Conservation (phyloP, 75 land plant species). For the Isoetes taiwanensis region DNA sequence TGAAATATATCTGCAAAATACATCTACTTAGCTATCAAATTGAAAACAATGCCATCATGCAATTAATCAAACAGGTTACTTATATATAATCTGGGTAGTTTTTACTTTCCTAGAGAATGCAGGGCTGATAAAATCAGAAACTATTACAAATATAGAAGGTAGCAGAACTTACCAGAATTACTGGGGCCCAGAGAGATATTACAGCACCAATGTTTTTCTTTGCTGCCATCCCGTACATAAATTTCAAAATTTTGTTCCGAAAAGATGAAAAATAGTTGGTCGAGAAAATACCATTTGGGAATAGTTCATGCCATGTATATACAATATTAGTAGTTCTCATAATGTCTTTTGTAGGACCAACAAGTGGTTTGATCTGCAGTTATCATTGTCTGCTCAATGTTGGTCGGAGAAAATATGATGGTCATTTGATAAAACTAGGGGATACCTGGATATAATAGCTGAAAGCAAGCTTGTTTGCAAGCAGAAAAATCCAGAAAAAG, state of each 20-base stretch:
- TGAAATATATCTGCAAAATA: slow-evolving; percentile 82
- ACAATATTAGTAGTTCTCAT: slow-evolving; percentile 14
- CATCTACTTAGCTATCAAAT: no score
- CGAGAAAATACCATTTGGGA: slow-evolving; percentile 47
- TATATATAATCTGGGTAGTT: no score
- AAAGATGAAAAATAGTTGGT: not conserved
- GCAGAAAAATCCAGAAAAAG: slow-evolving; percentile 47
- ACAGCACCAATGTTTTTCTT: slow-evolving; percentile 56
- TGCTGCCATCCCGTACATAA: slow-evolving; percentile 36
- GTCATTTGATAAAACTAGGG: no score
- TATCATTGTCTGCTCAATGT: no score
- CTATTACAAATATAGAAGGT: no score
- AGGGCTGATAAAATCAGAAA: no score
- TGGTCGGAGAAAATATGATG: no score
- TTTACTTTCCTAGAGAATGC: not conserved
- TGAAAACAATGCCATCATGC: no score
- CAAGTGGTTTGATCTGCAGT: slow-evolving; percentile 47
- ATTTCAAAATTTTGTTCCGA: no score
- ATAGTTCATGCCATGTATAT: slow-evolving; percentile 51
- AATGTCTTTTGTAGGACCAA: slow-evolving; percentile 35
- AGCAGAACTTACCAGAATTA: slow-evolving; percentile 77
- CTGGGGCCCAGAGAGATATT: slow-evolving; percentile 68
- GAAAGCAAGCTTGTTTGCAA: slow-evolving; percentile 49
- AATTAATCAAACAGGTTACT: no score
- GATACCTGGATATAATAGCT: slow-evolving; percentile 49